Evolutionary conservation across 1,139 yeast genomes (phyloP), one percentile per base, ranked within the genome.

Genomic region (Suhomyces coccinellae): DNA sequence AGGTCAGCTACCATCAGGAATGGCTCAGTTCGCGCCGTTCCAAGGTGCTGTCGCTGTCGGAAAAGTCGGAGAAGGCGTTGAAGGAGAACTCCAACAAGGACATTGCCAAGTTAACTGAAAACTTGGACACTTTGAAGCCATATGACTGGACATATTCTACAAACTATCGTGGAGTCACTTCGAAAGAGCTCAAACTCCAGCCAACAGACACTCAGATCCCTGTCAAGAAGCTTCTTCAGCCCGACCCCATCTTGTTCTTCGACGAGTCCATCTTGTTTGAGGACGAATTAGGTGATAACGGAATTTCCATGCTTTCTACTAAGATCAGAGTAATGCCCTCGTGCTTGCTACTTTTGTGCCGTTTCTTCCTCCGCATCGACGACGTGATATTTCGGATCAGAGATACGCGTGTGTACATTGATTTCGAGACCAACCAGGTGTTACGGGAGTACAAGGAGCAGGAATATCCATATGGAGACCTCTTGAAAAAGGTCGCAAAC

Each of bases 101-200:
- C 44, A 56, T 70, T 33, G 59, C 63, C 24, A 62, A 58, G 47
- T 79, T 84, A 29, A 68, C 75, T 1, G 73, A 69, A 5, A 54
- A 53, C 41, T 50, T 66, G 44, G 75, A 72, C 40, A 61, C 66
- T 1, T 56, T 73, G 40, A 87, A 86, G 56, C 95, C 96, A 2
- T 95, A 82, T 63, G 99, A 93, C 67, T 93, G 99, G 99, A 93
- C 99, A 0, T 93, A 93, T 61, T 80, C 96, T 0, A 82, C 97
- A 0, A 70, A 74, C 41, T 93, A 91, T 62, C 75, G 72, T 47
- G 99, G 98, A 0, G 77, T 85, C 0, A 77, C 85, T 0, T 40
- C 59, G 3, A 35, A 46, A 5, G 58, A 61, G 13, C 49, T 65
- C 16, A 44, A 50, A 2, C 68, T 71, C 44, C 27, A 26, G 0